phyloP scores from a whole-genome alignment of 106 monocot species.

The Vanilla planifolia region DNA sequence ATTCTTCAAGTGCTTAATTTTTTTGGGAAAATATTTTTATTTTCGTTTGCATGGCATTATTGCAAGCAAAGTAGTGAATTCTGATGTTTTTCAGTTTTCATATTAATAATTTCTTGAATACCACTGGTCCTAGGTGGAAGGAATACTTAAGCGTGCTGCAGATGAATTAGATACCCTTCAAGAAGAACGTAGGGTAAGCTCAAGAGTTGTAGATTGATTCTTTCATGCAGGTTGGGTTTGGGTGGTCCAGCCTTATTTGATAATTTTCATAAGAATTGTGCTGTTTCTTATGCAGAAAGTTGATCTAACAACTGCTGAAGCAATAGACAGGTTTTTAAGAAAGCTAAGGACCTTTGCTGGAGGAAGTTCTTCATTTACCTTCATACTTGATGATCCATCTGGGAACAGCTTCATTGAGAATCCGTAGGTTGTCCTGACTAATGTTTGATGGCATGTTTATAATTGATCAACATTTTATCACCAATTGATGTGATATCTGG shows the following conservation, averaged over 20 bases:
- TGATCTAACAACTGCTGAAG: slow-evolving; percentile 75
- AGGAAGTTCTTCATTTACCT: slow-evolving; percentile 66
- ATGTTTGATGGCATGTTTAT: background rate
- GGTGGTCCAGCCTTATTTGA: background rate
- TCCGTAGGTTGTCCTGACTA: slow-evolving; percentile 46
- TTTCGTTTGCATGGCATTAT: background rate
- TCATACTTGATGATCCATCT: slow-evolving; percentile 93
- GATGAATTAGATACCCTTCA: slow-evolving; percentile 80
- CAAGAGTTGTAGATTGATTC: background rate
- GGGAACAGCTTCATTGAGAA: slow-evolving; percentile 99
- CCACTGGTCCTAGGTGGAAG: slow-evolving; percentile 59
- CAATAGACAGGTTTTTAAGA: slow-evolving; percentile 80
- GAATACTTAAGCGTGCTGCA: slow-evolving; percentile 69
- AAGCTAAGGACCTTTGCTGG: slow-evolving; percentile 66
- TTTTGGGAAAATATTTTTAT: too few relatives aligned
- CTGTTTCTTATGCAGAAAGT: slow-evolving; percentile 57
- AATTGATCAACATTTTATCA: background rate
- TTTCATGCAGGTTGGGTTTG: background rate
- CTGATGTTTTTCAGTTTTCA: background rate
- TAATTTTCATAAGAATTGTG: background rate
- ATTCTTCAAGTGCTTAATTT: too few relatives aligned
- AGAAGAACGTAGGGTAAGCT: slow-evolving; percentile 81
- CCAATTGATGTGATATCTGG: background rate
- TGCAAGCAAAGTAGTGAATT: background rate
- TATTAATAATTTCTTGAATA: too few relatives aligned